These are phyloP conservation scores for Coelastrella sp. DNA, from an alignment of 139 green algal genomes.

Conservation along the genomic window DNA sequence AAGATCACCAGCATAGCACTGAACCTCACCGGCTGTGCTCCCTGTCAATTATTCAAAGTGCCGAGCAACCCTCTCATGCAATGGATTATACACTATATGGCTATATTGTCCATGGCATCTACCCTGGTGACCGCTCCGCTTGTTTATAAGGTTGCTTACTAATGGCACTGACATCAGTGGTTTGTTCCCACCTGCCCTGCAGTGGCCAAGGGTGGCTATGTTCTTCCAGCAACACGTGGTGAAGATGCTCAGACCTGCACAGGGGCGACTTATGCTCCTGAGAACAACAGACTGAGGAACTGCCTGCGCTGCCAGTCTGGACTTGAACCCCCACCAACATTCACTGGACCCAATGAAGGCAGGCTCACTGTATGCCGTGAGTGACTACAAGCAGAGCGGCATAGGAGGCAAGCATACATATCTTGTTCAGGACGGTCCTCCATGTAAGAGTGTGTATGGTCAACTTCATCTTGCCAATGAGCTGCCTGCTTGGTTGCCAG, in stretches of 20 bases:
- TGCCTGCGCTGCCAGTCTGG: constrained; percentile 23
- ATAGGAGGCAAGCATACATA: no score
- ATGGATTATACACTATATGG: no score
- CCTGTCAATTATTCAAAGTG: background rate
- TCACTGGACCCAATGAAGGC: background rate
- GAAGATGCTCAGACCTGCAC: background rate
- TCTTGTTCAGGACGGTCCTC: no score
- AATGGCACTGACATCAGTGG: no score
- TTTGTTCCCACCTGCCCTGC: no score
- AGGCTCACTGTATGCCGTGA: background rate
- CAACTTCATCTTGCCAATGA: no score
- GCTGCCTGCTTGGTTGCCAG: no score
- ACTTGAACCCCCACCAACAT: background rate
- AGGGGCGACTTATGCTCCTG: background rate
- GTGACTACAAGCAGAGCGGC: no score
- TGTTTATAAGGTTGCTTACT: no score
- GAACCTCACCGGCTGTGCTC: background rate
- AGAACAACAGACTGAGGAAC: background rate
- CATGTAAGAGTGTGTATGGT: no score
- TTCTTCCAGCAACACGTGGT: background rate
- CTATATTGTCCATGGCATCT: no score
- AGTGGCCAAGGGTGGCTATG: background rate
- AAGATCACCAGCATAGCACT: background rate
- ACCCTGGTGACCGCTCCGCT: background rate
- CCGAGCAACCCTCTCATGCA: no score